These are phyloP conservation scores for Komagataella pseudopastoris DNA, from an alignment of 805 yeast genomes.

Conservation along the genomic window DNA sequence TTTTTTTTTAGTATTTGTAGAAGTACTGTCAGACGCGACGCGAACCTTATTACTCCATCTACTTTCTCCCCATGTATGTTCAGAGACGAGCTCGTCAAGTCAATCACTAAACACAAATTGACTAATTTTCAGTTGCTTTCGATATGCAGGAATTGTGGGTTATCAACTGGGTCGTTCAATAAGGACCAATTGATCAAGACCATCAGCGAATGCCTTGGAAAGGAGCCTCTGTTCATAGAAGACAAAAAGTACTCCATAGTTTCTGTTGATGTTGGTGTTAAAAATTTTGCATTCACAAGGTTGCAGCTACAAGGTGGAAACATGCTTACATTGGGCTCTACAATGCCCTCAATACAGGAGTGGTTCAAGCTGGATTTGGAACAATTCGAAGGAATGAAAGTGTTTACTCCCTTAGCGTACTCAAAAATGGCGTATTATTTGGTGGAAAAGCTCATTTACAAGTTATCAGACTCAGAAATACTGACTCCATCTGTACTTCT, in stretches of 20 bases:
- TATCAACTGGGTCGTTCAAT: neutral
- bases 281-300: conserved; percentile 18
- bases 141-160: conserved; percentile 1
- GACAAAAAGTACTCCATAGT: conserved; percentile 2
- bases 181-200: neutral
- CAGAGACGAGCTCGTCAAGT: neutral
- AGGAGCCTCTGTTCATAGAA: neutral
- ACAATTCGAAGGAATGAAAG: conserved; percentile 4
- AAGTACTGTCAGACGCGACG: neutral
- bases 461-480: neutral
- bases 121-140: neutral
- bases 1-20: neutral
- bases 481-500: conserved; percentile 25
- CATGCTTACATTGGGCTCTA: neutral
- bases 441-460: conserved; percentile 9
- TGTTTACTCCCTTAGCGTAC: conserved; percentile 15
- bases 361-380: conserved; percentile 21
- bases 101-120: neutral
- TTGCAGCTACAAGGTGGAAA: conserved; percentile 4
- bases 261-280: conserved; percentile 20
- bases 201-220: neutral
- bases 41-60: neutral
- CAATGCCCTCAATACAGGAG: conserved; percentile 10
- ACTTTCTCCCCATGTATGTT: neutral
- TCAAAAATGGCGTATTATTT: conserved; percentile 9